Percentiles rank a stretch among this genome's conserved stretches.
phyloP scores from a whole-genome alignment of 2,329 filamentous ascomycete genomes.

The Aureobasidium sp. region DNA sequence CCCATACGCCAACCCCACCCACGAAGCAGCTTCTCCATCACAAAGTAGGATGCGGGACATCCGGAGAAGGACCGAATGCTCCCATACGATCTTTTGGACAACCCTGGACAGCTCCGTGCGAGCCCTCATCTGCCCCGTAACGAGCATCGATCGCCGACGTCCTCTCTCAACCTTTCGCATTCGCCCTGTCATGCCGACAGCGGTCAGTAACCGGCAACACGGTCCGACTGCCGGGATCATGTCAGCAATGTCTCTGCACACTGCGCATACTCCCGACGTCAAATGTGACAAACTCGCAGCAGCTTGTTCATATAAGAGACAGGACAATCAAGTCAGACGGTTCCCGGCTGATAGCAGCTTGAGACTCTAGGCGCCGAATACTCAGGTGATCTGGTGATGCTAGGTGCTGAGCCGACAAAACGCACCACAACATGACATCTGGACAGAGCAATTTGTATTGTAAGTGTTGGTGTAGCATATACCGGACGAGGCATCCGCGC shows the following conservation, averaged over 20 bases:
- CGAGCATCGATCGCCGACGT: background rate
- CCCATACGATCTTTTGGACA: background rate
- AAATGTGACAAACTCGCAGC: no score
- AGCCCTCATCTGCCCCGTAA: background rate
- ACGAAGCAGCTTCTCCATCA: conserved; percentile 7
- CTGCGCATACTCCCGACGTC: background rate
- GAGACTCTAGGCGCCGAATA: no score
- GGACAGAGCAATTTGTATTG: no score
- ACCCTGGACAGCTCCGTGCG: background rate
- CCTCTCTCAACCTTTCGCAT: background rate
- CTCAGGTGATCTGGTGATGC: no score
- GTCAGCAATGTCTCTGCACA: background rate
- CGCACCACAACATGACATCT: no score
- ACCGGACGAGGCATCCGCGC: no score
- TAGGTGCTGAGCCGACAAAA: no score
- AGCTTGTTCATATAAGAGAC: background rate
- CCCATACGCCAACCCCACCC: background rate
- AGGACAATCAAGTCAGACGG: background rate
- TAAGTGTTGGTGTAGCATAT: no score
- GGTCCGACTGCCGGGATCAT: background rate
- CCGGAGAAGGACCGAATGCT: conserved; percentile 15
- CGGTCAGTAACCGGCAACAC: background rate
- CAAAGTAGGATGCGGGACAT: background rate
- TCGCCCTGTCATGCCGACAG: background rate
- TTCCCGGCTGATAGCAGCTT: no score